These are phyloP conservation scores for Eucalyptus fibrosa DNA, from an alignment of 345 rosid genomes.

Conservation along the genomic window DNA sequence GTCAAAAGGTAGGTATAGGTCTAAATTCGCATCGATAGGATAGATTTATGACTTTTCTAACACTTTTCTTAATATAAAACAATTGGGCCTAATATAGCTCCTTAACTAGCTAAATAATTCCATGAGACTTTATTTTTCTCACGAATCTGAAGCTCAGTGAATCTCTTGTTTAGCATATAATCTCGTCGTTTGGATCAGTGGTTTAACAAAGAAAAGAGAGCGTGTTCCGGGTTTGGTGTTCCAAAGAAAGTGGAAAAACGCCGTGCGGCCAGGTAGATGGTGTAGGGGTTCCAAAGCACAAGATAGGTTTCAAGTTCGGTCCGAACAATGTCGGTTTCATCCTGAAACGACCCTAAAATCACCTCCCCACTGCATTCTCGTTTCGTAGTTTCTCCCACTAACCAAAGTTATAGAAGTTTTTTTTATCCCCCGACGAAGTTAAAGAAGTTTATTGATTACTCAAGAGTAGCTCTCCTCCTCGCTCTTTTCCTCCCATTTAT, in stretches of 20 bases:
- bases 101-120: neutral
- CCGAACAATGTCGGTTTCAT: neutral
- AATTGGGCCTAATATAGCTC: neutral
- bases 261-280: neutral
- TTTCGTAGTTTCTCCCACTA: neutral
- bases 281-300: neutral
- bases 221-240: no score
- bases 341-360: neutral
- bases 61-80: neutral
- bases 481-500: neutral
- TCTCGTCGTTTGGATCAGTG: neutral
- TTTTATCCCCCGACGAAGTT: neutral
- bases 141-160: neutral
- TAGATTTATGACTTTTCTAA: no score
- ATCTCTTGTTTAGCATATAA: neutral
- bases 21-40: no score
- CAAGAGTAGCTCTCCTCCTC: neutral
- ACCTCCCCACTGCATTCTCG: neutral
- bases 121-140: neutral
- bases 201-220: neutral
- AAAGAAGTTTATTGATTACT: neutral
- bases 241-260: no score
- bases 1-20: no score
- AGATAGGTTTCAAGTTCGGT: neutral
- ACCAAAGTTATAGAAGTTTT: neutral